These are phyloP conservation scores for Shiraia sp. DNA, from an alignment of 2,329 filamentous ascomycete genomes.

Conservation along the genomic window DNA sequence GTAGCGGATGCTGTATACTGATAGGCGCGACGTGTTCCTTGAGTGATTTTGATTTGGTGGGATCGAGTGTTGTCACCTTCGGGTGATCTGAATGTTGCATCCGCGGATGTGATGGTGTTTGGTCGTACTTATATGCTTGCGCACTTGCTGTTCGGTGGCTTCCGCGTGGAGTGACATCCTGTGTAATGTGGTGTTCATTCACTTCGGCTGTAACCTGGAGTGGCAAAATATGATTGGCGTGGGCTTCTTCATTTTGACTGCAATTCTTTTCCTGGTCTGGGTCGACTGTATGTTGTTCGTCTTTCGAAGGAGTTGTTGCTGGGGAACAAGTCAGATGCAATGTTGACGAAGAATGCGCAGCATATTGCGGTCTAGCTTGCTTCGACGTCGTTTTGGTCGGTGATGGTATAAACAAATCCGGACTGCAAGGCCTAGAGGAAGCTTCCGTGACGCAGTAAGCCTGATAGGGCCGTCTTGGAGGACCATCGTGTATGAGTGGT, in stretches of 20 bases:
- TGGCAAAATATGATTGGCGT: background rate
- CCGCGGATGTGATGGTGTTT: conserved; percentile 16
- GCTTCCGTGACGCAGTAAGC: conserved; percentile 25
- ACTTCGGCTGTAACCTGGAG: conserved; percentile 2
- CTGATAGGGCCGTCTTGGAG: conserved; percentile 14
- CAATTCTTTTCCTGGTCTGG: conserved; percentile 1
- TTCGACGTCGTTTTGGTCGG: conserved; percentile 1
- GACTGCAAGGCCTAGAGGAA: conserved; percentile 19
- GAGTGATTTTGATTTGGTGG: conserved; percentile 1
- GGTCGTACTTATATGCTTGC: conserved; percentile 13
- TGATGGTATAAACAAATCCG: conserved; percentile 11
- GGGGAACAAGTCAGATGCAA: background rate
- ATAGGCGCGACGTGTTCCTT: background rate
- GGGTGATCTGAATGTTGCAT: conserved; percentile 11
- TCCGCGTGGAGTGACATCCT: conserved; percentile 14
- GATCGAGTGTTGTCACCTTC: background rate
- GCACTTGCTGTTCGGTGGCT: conserved; percentile 8
- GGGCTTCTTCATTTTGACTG: conserved; percentile 1
- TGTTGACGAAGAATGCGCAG: background rate
- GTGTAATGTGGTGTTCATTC: conserved; percentile 18
- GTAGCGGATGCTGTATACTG: background rate
- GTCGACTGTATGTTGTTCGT: background rate
- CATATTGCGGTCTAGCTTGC: background rate
- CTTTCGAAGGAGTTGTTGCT: conserved; percentile 1
- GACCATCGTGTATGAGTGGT: background rate